Evolutionary conservation across 257 asterid genomes (phyloP).

Genomic region (Solanum bukasovii): DNA sequence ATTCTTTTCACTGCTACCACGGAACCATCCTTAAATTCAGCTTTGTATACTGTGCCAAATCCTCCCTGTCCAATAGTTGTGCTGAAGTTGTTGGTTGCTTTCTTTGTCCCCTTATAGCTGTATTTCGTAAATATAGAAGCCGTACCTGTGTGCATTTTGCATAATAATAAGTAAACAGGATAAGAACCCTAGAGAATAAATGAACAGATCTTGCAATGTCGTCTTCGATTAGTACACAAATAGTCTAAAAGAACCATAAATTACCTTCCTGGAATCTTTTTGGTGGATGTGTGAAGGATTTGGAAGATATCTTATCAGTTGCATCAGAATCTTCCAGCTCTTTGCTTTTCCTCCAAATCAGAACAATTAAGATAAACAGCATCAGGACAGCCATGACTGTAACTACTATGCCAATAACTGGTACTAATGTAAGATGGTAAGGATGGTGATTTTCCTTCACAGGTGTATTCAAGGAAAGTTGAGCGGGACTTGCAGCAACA

Average conservation of each 20-base stretch:
- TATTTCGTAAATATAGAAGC: slow-evolving; percentile 68
- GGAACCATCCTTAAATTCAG: slow-evolving; percentile 57
- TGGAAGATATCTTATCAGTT: slow-evolving; percentile 27
- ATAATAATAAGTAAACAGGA: slow-evolving; percentile 4
- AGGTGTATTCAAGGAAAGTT: slow-evolving; percentile 31
- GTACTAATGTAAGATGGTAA: slow-evolving; percentile 52
- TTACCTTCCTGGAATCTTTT: slow-evolving; percentile 69
- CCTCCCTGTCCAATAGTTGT: slow-evolving; percentile 88
- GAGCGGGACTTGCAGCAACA: slow-evolving; percentile 52
- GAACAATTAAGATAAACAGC: slow-evolving; percentile 47
- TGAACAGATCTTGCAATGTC: not conserved
- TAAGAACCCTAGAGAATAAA: not conserved
- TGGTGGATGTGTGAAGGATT: slow-evolving; percentile 36
- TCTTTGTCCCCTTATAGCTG: slow-evolving; percentile 79
- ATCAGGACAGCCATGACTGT: slow-evolving; percentile 37
- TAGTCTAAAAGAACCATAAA: not conserved
- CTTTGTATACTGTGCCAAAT: slow-evolving; percentile 82
- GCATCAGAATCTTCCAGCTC: slow-evolving; percentile 49
- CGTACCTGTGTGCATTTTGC: slow-evolving; percentile 47
- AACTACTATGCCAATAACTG: slow-evolving; percentile 60
- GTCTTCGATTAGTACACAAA: not conserved
- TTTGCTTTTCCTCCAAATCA: slow-evolving; percentile 50
- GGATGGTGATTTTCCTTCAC: slow-evolving; percentile 32
- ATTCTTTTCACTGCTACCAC: slow-evolving; percentile 80
- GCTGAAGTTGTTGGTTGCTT: slow-evolving; percentile 73